phyloP scores from a whole-genome alignment of 1,139 yeast genomes.

The Suhomyces choctaworum region DNA sequence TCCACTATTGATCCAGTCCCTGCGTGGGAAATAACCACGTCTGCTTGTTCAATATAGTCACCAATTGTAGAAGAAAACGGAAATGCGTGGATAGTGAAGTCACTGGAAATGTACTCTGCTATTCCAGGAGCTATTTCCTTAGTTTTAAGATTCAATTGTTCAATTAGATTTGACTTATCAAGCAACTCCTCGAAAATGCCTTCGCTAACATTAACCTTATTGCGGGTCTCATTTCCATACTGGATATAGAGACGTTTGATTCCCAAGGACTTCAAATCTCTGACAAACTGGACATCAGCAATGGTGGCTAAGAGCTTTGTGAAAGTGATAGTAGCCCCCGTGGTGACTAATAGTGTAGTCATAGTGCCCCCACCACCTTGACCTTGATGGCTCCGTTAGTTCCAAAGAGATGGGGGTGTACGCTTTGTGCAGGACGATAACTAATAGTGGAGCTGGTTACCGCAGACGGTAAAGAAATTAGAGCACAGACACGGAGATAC shows the following conservation, averaged over 20 bases:
- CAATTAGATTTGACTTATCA: conserved; percentile 12
- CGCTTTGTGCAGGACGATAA: no score
- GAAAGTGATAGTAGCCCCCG: conserved; percentile 88
- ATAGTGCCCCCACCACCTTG: no score
- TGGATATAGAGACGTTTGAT: conserved; percentile 55
- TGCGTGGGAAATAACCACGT: conserved; percentile 81
- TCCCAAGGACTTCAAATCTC: conserved; percentile 30
- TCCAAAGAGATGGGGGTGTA: no score
- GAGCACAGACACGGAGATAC: no score
- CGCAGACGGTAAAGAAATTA: no score
- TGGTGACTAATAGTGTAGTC: conserved; percentile 53
- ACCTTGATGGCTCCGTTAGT: no score
- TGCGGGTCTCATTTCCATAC: conserved; percentile 58
- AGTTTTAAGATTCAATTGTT: conserved; percentile 12
- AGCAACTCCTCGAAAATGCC: conserved; percentile 22
- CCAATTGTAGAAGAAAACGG: conserved; percentile 48
- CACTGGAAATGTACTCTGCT: conserved; percentile 6
- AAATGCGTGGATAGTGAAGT: conserved; percentile 32
- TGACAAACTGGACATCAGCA: conserved; percentile 37
- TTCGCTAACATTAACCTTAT: conserved; percentile 27
- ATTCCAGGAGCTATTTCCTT: neutral
- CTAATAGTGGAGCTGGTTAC: no score
- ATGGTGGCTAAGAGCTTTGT: conserved; percentile 48
- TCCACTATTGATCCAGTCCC: conserved; percentile 94
- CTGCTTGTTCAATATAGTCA: conserved; percentile 39